Evolutionary conservation across 2,329 filamentous ascomycete species (phyloP).

Genomic region (Furcasterigmium sp.): DNA sequence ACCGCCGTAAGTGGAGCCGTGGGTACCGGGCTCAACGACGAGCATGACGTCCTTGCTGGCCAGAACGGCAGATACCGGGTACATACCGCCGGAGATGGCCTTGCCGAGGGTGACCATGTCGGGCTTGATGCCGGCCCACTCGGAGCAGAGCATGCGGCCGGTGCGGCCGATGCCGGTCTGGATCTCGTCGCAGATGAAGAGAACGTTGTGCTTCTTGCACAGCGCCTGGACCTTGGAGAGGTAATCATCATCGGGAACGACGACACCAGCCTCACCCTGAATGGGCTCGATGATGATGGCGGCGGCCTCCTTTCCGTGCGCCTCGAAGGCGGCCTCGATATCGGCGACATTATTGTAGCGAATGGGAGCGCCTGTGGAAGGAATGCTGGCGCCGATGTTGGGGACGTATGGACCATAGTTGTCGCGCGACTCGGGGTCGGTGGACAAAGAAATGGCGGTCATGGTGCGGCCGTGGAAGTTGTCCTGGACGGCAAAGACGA

Average conservation of each 20-base stretch:
- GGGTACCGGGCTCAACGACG: slow-evolving; percentile 90
- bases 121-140: slow-evolving; percentile 94
- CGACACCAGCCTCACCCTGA: slow-evolving; percentile 94
- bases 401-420: slow-evolving; percentile 97
- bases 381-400: slow-evolving; percentile 72
- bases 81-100: slow-evolving; percentile 97
- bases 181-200: slow-evolving; percentile 97
- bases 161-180: slow-evolving; percentile 96
- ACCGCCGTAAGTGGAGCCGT: slow-evolving; percentile 97
- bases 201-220: slow-evolving; percentile 91
- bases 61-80: slow-evolving; percentile 93
- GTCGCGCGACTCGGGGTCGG: slow-evolving; percentile 89
- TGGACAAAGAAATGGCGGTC: slow-evolving; percentile 90
- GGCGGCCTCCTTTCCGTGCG: slow-evolving; percentile 78
- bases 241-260: slow-evolving; percentile 89
- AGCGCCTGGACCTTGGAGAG: slow-evolving; percentile 73
- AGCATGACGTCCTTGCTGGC: slow-evolving; percentile 89
- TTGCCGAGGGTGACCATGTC: slow-evolving; percentile 94
- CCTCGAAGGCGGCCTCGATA: slow-evolving; percentile 72
- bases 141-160: slow-evolving; percentile 85
- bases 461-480: slow-evolving; percentile 98
- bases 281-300: slow-evolving; percentile 96
- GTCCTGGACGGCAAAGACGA: slow-evolving; percentile 78
- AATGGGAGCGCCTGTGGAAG: slow-evolving; percentile 69
- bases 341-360: slow-evolving; percentile 82